Conservation (phyloP, 78 protist species). For the Dictyostelium discoideum region DNA sequence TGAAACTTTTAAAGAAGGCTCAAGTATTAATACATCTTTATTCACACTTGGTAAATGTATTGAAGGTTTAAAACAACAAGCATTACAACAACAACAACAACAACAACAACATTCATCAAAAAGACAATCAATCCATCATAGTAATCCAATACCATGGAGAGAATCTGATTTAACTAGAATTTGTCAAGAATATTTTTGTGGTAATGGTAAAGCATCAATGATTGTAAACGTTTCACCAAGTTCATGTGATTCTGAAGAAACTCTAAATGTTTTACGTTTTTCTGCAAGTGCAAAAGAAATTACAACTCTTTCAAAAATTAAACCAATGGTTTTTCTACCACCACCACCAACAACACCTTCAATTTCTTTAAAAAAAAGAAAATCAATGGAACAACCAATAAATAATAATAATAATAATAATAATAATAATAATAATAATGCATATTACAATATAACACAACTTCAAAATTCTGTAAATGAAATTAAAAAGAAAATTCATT, state of each 20-base stretch:
- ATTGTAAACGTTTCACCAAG: constrained; percentile 85
- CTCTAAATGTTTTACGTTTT: constrained; percentile 81
- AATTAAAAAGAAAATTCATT: constrained; percentile 14
- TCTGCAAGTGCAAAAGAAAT: constrained; percentile 83
- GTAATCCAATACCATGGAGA: constrained; percentile 86
- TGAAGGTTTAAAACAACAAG: constrained; percentile 81
- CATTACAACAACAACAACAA: constrained; percentile 14
- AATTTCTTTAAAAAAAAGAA: constrained; percentile 24
- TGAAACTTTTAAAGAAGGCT: constrained; percentile 81
- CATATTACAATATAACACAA: not conserved
- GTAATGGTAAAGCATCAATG: constrained; percentile 82
- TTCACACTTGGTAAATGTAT: constrained; percentile 82
- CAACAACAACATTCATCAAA: not conserved
- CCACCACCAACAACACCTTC: not conserved
- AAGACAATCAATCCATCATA: not conserved
- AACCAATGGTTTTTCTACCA: not conserved
- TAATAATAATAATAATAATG: not conserved
- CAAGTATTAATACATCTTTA: constrained; percentile 84
- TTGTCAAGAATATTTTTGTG: constrained; percentile 83
- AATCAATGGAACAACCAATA: constrained; percentile 6
- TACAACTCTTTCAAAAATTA: constrained; percentile 62
- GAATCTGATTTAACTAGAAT: constrained; percentile 90
- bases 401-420: not conserved
- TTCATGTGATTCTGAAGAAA: constrained; percentile 75
- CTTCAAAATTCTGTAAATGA: not conserved